Conservation (phyloP, 306 rosid species). For the Medicago lupulina region DNA sequence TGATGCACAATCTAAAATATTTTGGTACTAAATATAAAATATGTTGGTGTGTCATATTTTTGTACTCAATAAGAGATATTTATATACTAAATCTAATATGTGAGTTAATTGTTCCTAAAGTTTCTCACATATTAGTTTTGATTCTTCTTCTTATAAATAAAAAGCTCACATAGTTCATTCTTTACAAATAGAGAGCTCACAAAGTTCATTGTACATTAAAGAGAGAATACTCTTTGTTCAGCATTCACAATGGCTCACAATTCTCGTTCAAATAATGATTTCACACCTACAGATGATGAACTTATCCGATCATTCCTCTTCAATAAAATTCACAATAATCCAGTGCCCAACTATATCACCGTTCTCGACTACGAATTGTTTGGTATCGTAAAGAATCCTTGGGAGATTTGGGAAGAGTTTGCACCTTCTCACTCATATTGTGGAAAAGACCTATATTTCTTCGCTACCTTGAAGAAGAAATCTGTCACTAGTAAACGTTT, state of each 20-base stretch:
- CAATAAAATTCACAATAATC: constrained; percentile 1
- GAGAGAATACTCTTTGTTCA: too few relatives aligned
- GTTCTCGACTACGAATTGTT: constrained; percentile 29
- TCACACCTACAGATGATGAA: constrained; percentile 7
- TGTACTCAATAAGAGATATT: too few relatives aligned
- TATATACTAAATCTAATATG: too few relatives aligned
- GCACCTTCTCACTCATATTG: background rate
- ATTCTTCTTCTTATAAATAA: too few relatives aligned
- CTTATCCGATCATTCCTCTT: constrained; percentile 2
- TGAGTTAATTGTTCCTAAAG: too few relatives aligned
- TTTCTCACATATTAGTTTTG: too few relatives aligned
- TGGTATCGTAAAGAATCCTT: background rate
- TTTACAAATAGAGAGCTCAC: too few relatives aligned
- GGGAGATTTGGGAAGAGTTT: constrained; percentile 38
- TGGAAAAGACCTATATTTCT: constrained; percentile 31
- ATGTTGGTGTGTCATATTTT: too few relatives aligned
- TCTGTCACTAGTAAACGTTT: background rate
- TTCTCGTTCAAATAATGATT: background rate
- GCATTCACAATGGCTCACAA: background rate
- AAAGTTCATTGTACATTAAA: too few relatives aligned
- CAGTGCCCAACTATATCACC: background rate
- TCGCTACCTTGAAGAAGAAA: constrained; percentile 25
- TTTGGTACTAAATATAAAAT: too few relatives aligned
- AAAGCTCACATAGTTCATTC: too few relatives aligned
- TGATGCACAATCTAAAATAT: too few relatives aligned